Conservation (phyloP, 2,329 filamentous ascomycete genomes). For the Geosmithia flava region DNA sequence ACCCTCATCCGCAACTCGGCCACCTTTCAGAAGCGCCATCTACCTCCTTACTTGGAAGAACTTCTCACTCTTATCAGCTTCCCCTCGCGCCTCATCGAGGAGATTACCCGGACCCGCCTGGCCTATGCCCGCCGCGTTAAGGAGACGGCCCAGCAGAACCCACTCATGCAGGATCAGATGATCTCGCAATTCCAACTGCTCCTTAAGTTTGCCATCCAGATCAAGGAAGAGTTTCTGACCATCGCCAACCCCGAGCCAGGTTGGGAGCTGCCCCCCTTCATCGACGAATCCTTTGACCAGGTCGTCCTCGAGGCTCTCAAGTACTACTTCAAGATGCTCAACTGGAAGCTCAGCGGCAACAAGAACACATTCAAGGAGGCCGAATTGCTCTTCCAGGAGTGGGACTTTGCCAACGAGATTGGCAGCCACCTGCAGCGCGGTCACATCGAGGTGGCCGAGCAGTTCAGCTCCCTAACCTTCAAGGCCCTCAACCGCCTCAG, state of each 20-base stretch:
- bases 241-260: slow-evolving; percentile 81
- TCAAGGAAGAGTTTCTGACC: slow-evolving; percentile 77
- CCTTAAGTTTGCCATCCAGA: slow-evolving; percentile 79
- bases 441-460: slow-evolving; percentile 93
- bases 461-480: slow-evolving; percentile 88
- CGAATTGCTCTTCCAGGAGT: slow-evolving; percentile 92
- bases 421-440: slow-evolving; percentile 84
- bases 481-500: slow-evolving; percentile 85
- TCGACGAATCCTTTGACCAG: slow-evolving; percentile 90
- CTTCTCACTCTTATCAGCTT: slow-evolving; percentile 94
- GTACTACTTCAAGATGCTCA: slow-evolving; percentile 97
- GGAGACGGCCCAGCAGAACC: slow-evolving; percentile 81
- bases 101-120: slow-evolving; percentile 85
- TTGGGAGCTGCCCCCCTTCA: slow-evolving; percentile 91
- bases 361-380: slow-evolving; percentile 99
- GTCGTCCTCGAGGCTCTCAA: slow-evolving; percentile 87
- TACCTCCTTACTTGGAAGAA: slow-evolving; percentile 95
- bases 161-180: slow-evolving; percentile 95
- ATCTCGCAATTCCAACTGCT: slow-evolving; percentile 92
- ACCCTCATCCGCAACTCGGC: slow-evolving; percentile 80
- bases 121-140: slow-evolving; percentile 93
- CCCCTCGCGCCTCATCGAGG: slow-evolving; percentile 86
- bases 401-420: slow-evolving; percentile 93
- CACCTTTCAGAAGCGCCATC: slow-evolving; percentile 75
- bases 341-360: slow-evolving; percentile 94